phyloP scores from a whole-genome alignment of 257 asterid species.

The Nyctanthes arbortristis region DNA sequence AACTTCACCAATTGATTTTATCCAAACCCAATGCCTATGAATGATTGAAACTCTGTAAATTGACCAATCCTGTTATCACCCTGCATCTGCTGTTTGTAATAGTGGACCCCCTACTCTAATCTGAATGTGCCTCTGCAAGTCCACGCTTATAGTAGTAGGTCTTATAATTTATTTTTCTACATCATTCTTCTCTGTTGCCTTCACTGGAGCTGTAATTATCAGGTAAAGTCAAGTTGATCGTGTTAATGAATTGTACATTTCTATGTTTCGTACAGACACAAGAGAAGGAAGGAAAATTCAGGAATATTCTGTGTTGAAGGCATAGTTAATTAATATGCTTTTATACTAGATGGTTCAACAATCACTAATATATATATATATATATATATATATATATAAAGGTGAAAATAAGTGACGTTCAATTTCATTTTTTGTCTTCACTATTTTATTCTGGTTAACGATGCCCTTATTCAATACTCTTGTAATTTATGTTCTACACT shows the following conservation, averaged over 20 bases:
- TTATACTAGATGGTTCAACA: neutral
- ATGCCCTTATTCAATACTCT: too few relatives aligned
- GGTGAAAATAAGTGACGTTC: too few relatives aligned
- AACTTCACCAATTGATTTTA: slow-evolving; percentile 13
- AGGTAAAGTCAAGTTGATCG: slow-evolving; percentile 12
- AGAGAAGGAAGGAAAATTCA: neutral
- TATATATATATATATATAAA: too few relatives aligned
- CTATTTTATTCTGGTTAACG: too few relatives aligned
- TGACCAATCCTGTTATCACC: slow-evolving; percentile 9
- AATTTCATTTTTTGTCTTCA: too few relatives aligned
- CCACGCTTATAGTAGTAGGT: neutral
- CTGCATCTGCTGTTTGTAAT: neutral
- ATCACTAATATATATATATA: too few relatives aligned
- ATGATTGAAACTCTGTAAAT: slow-evolving; percentile 1
- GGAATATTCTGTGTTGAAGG: neutral
- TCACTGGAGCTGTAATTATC: neutral
- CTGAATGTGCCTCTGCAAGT: neutral
- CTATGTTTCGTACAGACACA: neutral
- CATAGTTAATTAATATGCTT: neutral
- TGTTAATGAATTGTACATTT: neutral
- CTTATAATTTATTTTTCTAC: slow-evolving; percentile 10
- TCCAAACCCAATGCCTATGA: neutral
- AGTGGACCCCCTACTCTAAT: neutral
- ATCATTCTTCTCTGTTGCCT: neutral
- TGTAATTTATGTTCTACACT: too few relatives aligned